phyloP scores from a whole-genome alignment of 2,329 filamentous ascomycete genomes.

The Xylaria arbuscula region DNA sequence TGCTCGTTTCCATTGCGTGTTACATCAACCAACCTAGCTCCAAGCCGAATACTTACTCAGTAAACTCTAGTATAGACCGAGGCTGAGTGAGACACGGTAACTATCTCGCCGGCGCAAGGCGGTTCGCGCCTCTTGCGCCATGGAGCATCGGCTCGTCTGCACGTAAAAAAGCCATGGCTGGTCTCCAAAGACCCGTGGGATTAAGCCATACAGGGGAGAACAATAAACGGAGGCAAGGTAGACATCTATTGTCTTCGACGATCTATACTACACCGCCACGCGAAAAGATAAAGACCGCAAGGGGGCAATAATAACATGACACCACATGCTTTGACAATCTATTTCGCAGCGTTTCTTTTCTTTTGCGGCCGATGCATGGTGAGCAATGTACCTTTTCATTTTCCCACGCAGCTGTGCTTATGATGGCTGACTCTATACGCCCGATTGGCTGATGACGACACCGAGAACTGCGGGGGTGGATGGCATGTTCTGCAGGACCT shows the following conservation, averaged over 20 bases:
- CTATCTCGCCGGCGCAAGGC: neutral
- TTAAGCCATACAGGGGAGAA: neutral
- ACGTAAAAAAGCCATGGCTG: neutral
- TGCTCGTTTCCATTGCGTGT: conserved; percentile 1
- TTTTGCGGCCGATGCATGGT: conserved; percentile 17
- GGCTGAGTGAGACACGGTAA: neutral
- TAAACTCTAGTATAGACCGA: too few species aligned
- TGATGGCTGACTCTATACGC: conserved; percentile 6
- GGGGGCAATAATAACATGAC: neutral
- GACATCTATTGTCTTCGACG: neutral
- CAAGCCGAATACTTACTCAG: neutral
- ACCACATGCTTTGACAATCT: neutral
- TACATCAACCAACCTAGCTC: neutral
- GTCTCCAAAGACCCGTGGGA: neutral
- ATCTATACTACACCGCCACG: conserved; percentile 7
- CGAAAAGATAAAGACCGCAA: too few species aligned
- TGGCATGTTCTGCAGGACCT: conserved; percentile 5
- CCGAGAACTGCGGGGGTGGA: conserved; percentile 12
- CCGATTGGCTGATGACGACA: conserved; percentile 19
- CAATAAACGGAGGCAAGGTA: neutral
- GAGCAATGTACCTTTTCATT: conserved; percentile 17
- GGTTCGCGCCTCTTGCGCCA: conserved; percentile 8
- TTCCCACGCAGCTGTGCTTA: neutral
- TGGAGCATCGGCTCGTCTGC: neutral
- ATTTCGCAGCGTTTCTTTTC: neutral